These are phyloP conservation scores for Dillenia turbinata DNA, from an alignment of 164 flowering plant species.

Conservation along the genomic window DNA sequence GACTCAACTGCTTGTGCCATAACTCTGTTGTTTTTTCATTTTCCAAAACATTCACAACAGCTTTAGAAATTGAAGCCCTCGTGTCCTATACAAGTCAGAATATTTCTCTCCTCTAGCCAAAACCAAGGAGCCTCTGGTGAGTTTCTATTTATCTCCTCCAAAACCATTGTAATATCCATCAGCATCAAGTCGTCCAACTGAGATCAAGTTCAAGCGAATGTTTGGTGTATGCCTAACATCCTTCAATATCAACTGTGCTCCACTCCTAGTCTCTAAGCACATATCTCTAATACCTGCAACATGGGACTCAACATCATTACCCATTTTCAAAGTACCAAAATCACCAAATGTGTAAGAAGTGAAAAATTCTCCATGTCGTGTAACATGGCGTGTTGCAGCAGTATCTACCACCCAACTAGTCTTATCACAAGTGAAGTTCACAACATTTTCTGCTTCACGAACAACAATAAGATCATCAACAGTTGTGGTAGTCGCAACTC, in stretches of 20 bases:
- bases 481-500: background rate
- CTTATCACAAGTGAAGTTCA: background rate
- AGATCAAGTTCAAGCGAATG: no score
- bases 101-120: no score
- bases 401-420: conserved; percentile 7
- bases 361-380: background rate
- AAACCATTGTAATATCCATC: no score
- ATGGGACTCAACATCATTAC: conserved; percentile 6
- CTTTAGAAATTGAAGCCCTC: no score
- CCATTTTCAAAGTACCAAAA: conserved; percentile 15
- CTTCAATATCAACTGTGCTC: conserved; percentile 2
- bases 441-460: background rate
- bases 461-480: background rate
- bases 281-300: conserved; percentile 19
- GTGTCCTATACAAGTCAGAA: no score
- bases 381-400: conserved; percentile 10
- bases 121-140: no score
- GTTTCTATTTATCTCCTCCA: no score
- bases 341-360: conserved; percentile 11
- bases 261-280: conserved; percentile 8
- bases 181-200: no score
- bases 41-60: no score
- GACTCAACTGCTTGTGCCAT: no score
- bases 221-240: conserved; percentile 1
- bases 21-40: no score